Conservation (phyloP, 768 basidiomycete species). For the Mrakia hoshinonis region DNA sequence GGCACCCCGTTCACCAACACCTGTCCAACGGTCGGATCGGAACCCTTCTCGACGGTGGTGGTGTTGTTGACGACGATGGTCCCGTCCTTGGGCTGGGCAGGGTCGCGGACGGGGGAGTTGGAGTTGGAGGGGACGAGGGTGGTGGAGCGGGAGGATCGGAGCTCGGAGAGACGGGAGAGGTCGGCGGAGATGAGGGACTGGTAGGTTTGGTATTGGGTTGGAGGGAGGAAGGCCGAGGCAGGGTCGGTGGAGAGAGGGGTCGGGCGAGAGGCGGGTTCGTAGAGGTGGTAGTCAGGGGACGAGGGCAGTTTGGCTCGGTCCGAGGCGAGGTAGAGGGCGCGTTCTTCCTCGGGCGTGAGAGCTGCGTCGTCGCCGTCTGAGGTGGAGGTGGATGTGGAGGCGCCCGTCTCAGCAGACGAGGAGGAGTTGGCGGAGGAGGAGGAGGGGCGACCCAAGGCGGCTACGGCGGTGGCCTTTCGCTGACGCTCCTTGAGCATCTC, state of each 20-base stretch:
- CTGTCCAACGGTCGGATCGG: constrained; percentile 14
- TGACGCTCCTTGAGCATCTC: not conserved
- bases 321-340: too few relatives aligned
- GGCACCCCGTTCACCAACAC: constrained; percentile 81
- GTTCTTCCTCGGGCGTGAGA: too few relatives aligned
- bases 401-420: too few relatives aligned
- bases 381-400: too few relatives aligned
- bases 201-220: not conserved
- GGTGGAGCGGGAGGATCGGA: not conserved
- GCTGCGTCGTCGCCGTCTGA: too few relatives aligned
- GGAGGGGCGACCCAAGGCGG: not conserved
- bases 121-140: constrained; percentile 4
- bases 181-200: not conserved
- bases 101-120: not conserved
- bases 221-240: not conserved
- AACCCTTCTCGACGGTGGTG: not conserved
- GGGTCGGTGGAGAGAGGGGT: too few relatives aligned
- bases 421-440: not conserved
- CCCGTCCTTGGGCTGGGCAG: constrained; percentile 1
- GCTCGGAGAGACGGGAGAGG: not conserved
- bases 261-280: too few relatives aligned
- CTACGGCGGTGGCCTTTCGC: not conserved
- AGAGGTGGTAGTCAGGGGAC: too few relatives aligned
- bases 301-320: too few relatives aligned
- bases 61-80: constrained; percentile 1